A percentile compares a stretch with the other conserved stretches of the same genome.
These are phyloP conservation scores for Tuber calosporum DNA, from an alignment of 495 filamentous ascomycete genomes.

Conservation along the genomic window DNA sequence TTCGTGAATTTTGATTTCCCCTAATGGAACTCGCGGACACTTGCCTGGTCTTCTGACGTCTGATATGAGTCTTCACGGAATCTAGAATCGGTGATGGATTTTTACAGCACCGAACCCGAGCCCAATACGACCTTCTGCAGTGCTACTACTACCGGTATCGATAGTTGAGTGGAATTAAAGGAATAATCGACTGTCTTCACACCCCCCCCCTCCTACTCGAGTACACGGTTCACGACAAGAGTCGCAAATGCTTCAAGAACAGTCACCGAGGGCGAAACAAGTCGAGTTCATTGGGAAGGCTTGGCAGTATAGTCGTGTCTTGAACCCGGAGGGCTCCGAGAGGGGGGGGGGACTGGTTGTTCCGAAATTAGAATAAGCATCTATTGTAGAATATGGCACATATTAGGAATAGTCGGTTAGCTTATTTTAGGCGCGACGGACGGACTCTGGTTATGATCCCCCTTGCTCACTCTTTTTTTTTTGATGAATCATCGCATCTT, in stretches of 20 bases:
- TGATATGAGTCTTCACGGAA: neutral
- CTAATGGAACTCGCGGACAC: neutral
- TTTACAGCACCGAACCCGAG: neutral
- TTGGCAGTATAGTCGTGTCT: neutral
- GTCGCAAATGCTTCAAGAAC: neutral
- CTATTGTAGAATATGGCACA: neutral
- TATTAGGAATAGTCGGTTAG: neutral
- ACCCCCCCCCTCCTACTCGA: no score
- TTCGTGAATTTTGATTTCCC: neutral
- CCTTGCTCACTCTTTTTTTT: neutral
- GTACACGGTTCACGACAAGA: neutral
- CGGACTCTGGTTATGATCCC: neutral
- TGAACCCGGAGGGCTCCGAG: neutral
- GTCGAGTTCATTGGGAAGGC: neutral
- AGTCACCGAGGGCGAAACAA: neutral
- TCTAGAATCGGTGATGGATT: neutral
- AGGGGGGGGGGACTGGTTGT: neutral
- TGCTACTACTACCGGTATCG: neutral
- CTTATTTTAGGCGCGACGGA: neutral
- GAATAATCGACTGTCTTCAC: neutral
- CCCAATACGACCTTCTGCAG: neutral
- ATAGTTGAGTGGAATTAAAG: neutral
- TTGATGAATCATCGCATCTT: neutral
- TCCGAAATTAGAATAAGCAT: conserved; percentile 2
- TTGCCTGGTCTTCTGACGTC: neutral